These are phyloP conservation scores for Colletotrichum liriopes DNA, from an alignment of 2,329 filamentous ascomycete species.

Conservation along the genomic window DNA sequence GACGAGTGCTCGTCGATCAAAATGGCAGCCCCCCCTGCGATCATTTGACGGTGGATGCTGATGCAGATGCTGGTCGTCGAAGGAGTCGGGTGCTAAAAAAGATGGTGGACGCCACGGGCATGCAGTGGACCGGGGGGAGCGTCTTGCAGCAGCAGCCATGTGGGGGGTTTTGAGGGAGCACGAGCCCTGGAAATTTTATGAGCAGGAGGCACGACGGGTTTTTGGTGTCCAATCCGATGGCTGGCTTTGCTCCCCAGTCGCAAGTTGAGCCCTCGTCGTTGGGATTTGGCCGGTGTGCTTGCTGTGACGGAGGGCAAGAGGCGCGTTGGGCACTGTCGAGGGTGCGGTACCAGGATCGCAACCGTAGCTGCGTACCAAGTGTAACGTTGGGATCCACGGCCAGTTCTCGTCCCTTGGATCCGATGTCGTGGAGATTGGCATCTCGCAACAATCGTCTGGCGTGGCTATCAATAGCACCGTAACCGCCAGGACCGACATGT, in stretches of 20 bases:
- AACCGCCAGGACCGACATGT: background rate
- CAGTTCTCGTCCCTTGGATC: background rate
- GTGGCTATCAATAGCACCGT: background rate
- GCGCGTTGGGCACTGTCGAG: background rate
- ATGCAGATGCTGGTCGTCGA: background rate
- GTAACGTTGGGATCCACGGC: background rate
- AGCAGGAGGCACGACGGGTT: slow-evolving; percentile 27
- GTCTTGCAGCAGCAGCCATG: slow-evolving; percentile 26
- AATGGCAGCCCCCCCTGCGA: slow-evolving; percentile 21
- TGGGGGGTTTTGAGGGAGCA: slow-evolving; percentile 34
- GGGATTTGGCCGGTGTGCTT: background rate
- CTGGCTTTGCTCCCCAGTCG: slow-evolving; percentile 3
- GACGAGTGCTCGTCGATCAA: slow-evolving; percentile 21
- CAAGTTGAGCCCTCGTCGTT: background rate
- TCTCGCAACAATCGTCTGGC: background rate
- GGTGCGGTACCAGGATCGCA: background rate
- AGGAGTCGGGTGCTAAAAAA: slow-evolving; percentile 4
- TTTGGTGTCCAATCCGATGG: slow-evolving; percentile 22
- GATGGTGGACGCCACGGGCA: slow-evolving; percentile 19
- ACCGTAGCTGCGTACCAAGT: background rate
- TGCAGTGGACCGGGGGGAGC: slow-evolving; percentile 21
- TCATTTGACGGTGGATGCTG: slow-evolving; percentile 18
- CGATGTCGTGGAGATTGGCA: background rate
- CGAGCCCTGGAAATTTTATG: slow-evolving; percentile 31
- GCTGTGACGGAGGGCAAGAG: background rate